Evolutionary conservation across 352 stramenopile species (phyloP).

Genomic region (Phytophthora hybrid): DNA sequence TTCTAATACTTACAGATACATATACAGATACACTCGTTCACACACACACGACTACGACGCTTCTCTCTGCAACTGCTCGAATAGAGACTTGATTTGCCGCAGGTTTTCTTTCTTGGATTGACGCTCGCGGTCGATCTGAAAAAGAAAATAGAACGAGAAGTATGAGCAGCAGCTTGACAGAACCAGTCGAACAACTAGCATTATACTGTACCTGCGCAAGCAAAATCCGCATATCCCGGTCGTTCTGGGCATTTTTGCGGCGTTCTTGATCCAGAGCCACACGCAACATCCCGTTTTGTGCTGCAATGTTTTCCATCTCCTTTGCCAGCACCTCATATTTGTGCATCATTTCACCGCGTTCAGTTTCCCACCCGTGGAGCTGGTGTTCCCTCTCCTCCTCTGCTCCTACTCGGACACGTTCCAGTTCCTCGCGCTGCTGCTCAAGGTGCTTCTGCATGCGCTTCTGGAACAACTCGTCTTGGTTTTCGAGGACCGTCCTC

Average conservation of each 20-base stretch:
- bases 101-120: constrained; percentile 75
- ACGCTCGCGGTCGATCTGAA: constrained; percentile 71
- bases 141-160: too few species aligned
- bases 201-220: constrained; percentile 53
- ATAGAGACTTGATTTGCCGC: constrained; percentile 80
- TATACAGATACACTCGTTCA: neutral
- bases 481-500: constrained; percentile 56
- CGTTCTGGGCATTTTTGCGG: constrained; percentile 55
- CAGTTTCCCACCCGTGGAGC: constrained; percentile 43
- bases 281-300: constrained; percentile 62
- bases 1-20: constrained; percentile 58
- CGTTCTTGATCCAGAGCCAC: constrained; percentile 53
- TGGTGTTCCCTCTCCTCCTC: constrained; percentile 56
- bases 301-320: constrained; percentile 55
- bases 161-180: neutral
- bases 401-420: constrained; percentile 27
- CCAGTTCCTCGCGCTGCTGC: constrained; percentile 54
- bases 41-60: constrained; percentile 37
- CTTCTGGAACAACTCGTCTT: constrained; percentile 66
- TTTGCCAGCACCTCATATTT: constrained; percentile 50
- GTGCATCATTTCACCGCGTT: constrained; percentile 46
- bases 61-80: constrained; percentile 76
- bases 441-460: constrained; percentile 59
- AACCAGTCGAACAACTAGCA: neutral
- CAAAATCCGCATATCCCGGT: constrained; percentile 74